Conservation (phyloP, 108 stramenopile genomes). For the Aureococcus anophagefferens region DNA sequence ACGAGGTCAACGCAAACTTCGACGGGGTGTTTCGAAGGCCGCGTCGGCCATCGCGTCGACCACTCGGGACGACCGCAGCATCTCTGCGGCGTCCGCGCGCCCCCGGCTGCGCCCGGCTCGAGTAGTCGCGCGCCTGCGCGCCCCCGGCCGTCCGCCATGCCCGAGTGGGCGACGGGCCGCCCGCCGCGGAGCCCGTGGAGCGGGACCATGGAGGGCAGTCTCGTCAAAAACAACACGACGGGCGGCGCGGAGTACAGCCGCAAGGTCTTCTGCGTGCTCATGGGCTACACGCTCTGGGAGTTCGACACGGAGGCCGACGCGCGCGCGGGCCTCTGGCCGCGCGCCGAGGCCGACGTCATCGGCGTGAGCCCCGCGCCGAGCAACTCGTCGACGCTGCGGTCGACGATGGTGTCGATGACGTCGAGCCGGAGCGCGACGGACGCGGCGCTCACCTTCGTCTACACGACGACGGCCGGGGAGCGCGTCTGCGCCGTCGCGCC, state of each 20-base stretch:
- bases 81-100: too few species aligned
- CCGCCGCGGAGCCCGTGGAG: not conserved
- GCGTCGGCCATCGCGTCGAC: too few species aligned
- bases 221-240: not conserved
- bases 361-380: not conserved
- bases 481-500: not conserved
- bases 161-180: too few species aligned
- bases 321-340: not conserved
- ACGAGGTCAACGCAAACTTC: too few species aligned
- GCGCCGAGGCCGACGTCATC: not conserved
- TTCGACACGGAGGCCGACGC: not conserved
- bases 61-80: too few species aligned
- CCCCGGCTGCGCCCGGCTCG: too few species aligned
- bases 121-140: too few species aligned
- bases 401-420: not conserved
- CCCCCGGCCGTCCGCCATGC: too few species aligned
- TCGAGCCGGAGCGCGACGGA: not conserved
- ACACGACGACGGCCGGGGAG: not conserved
- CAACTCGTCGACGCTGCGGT: constrained; percentile 1
- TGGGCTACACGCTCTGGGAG: not conserved
- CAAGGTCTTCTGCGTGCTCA: not conserved
- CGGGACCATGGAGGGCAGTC: not conserved
- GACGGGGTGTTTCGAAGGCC: too few species aligned
- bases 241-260: not conserved
- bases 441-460: not conserved